Percentiles rank a stretch among this genome's conserved stretches.
These are phyloP conservation scores for Setomelanomma holmii DNA, from an alignment of 2,329 filamentous ascomycete genomes.

Conservation along the genomic window DNA sequence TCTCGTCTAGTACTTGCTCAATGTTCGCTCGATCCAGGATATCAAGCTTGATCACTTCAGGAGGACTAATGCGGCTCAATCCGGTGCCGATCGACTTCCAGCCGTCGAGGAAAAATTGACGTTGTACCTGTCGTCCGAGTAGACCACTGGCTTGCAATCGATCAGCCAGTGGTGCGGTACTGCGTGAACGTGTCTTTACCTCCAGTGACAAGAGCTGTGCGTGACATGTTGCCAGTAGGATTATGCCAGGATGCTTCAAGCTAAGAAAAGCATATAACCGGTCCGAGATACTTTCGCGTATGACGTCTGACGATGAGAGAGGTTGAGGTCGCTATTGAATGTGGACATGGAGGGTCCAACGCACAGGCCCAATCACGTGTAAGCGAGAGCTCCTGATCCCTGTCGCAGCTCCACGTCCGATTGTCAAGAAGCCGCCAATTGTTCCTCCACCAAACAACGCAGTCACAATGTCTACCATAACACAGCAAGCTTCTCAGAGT, in stretches of 20 bases:
- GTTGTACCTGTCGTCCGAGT: constrained; percentile 78
- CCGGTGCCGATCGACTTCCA: constrained; percentile 63
- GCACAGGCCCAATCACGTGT: constrained; percentile 7
- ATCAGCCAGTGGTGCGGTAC: constrained; percentile 18
- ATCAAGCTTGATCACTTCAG: constrained; percentile 65
- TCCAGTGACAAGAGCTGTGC: constrained; percentile 78
- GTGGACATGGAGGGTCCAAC: not conserved
- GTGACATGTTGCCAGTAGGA: constrained; percentile 38
- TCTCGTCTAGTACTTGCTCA: constrained; percentile 57
- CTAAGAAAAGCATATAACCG: too few relatives aligned
- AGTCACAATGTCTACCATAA: constrained; percentile 79
- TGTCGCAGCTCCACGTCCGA: constrained; percentile 14
- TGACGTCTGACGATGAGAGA: not conserved
- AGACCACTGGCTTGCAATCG: constrained; percentile 69
- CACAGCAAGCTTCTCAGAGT: constrained; percentile 76
- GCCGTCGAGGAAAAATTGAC: constrained; percentile 69
- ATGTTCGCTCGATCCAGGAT: constrained; percentile 57
- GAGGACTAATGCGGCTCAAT: constrained; percentile 74
- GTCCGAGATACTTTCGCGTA: too few relatives aligned
- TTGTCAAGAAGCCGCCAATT: constrained; percentile 19
- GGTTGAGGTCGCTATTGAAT: not conserved
- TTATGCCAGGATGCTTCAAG: not conserved
- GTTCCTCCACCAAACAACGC: constrained; percentile 11
- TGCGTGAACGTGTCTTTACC: constrained; percentile 48
- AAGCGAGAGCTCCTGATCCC: constrained; percentile 10